Conservation (phyloP, 768 basidiomycete genomes). For the Pleurotus djamor region DNA sequence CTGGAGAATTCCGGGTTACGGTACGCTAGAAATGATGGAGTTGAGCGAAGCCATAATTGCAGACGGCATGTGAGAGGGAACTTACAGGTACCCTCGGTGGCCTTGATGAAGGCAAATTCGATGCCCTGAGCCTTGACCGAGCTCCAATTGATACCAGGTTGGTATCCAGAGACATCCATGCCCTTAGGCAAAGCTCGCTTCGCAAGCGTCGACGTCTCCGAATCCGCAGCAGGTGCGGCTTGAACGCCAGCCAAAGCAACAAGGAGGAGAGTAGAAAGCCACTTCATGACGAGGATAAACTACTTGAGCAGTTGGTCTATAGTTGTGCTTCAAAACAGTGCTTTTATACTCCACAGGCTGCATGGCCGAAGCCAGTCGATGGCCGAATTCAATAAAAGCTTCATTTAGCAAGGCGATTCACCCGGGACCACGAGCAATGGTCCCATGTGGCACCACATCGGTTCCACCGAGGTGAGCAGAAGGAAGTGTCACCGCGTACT, state of each 20-base stretch:
- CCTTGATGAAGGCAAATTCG: constrained; percentile 63
- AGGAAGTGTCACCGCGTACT: neutral
- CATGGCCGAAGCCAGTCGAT: no score
- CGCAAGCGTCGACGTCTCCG: neutral
- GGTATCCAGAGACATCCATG: constrained; percentile 55
- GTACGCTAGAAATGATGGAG: constrained; percentile 24
- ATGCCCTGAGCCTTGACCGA: constrained; percentile 50
- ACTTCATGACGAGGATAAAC: neutral
- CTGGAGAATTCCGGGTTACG: constrained; percentile 39
- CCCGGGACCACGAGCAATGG: neutral
- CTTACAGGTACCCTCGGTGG: constrained; percentile 60
- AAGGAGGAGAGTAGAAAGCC: constrained; percentile 1
- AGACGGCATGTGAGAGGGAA: neutral
- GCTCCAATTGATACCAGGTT: constrained; percentile 49
- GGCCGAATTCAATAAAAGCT: no score
- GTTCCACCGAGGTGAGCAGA: neutral
- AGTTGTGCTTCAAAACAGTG: neutral
- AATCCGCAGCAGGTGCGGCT: neutral
- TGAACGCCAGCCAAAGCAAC: neutral
- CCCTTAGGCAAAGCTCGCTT: constrained; percentile 42
- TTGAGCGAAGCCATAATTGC: neutral
- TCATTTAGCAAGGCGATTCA: neutral
- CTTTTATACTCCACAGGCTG: neutral
- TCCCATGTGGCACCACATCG: neutral
- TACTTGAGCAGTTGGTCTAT: neutral